Percentiles rank a stretch among this genome's conserved stretches.
These are phyloP conservation scores for Vaccinium macrocarpon DNA, from an alignment of 148 eudicot genomes.

Conservation along the genomic window DNA sequence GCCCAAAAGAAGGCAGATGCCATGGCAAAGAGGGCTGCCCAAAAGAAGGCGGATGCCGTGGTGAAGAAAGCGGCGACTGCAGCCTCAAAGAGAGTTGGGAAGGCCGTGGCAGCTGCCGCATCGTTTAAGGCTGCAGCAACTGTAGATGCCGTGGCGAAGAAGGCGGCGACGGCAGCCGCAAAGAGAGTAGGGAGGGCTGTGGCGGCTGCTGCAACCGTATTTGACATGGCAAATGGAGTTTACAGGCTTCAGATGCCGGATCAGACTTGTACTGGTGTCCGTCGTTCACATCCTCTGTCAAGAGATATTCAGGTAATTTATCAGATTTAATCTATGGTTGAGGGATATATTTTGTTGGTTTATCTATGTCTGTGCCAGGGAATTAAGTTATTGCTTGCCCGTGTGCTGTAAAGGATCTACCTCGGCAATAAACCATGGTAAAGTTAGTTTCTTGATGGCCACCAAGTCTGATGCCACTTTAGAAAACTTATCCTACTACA, in stretches of 20 bases:
- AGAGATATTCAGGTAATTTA: constrained; percentile 77
- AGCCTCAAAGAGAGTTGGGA: not conserved
- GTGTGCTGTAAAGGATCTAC: not conserved
- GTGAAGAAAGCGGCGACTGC: not conserved
- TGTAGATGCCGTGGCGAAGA: not conserved
- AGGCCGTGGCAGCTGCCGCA: not conserved
- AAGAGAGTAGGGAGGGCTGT: constrained; percentile 76
- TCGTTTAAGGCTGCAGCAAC: not conserved
- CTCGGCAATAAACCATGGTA: not conserved
- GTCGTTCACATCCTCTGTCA: constrained; percentile 83
- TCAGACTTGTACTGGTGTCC: constrained; percentile 84
- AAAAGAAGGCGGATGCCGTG: not conserved
- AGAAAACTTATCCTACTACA: not conserved
- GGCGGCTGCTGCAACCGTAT: constrained; percentile 42
- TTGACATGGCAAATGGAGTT: constrained; percentile 46
- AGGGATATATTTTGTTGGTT: not conserved
- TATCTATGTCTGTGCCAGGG: too few relatives aligned
- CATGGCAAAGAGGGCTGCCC: not conserved
- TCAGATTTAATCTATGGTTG: not conserved
- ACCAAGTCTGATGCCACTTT: not conserved
- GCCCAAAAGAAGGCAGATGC: not conserved
- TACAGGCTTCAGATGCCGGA: constrained; percentile 58
- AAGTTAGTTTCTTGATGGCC: not conserved
- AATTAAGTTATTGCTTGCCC: not conserved
- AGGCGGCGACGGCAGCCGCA: constrained; percentile 52